Conservation (phyloP, 352 stramenopile genomes). For the Thalassiosira hispida region DNA sequence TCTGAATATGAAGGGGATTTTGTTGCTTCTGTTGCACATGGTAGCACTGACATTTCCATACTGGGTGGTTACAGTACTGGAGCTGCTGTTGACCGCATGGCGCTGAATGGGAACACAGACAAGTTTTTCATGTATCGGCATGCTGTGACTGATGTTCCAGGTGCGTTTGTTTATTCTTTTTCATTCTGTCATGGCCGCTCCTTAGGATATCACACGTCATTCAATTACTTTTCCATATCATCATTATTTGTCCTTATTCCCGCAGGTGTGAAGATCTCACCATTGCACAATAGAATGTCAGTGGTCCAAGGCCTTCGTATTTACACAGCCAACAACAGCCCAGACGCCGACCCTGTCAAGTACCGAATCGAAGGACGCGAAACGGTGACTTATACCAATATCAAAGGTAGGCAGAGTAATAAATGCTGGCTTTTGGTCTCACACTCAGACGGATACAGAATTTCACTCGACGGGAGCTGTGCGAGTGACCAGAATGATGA, state of each 20-base stretch:
- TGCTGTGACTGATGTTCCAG: constrained; percentile 1
- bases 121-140: constrained; percentile 41
- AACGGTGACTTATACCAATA: neutral
- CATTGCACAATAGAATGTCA: constrained; percentile 29
- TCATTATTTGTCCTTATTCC: neutral
- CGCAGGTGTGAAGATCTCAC: constrained; percentile 25
- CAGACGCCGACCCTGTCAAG: constrained; percentile 33
- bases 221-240: too few relatives aligned
- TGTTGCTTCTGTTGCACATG: constrained; percentile 31
- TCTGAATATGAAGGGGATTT: constrained; percentile 32
- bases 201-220: constrained; percentile 1
- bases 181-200: constrained; percentile 25
- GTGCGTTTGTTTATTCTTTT: constrained; percentile 18
- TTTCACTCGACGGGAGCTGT: too few relatives aligned
- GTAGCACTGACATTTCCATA: constrained; percentile 16
- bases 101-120: constrained; percentile 28
- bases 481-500: constrained; percentile 27
- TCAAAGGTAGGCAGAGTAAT: neutral
- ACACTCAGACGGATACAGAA: neutral
- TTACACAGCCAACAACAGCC: constrained; percentile 38
- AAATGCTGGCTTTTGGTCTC: constrained; percentile 5
- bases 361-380: constrained; percentile 33
- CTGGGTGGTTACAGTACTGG: constrained; percentile 14
- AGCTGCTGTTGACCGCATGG: neutral
- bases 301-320: constrained; percentile 43